A percentile compares a stretch with the other conserved stretches of the same genome.
Conservation (phyloP, 2,329 filamentous ascomycete species). For the Fusarium marasasianum region DNA sequence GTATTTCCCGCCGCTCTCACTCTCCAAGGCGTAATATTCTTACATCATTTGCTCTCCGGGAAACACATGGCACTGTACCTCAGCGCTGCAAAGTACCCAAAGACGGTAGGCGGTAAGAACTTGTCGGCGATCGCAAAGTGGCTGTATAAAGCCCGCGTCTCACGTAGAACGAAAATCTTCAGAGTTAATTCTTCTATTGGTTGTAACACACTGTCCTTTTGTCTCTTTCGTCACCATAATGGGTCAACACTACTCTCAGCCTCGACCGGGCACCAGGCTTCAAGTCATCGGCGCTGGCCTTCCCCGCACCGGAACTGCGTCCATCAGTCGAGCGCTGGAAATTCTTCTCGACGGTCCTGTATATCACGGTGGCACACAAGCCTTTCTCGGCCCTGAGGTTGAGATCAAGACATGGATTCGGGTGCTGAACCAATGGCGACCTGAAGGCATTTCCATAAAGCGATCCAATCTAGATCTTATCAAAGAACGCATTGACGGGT, state of each 20-base stretch:
- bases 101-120: background rate
- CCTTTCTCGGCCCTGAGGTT: fast-evolving
- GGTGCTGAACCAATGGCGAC: background rate
- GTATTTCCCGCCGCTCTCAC: background rate
- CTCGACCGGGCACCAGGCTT: background rate
- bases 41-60: background rate
- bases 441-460: background rate
- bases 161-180: too few relatives aligned
- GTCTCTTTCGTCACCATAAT: fast-evolving
- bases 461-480: background rate
- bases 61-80: background rate
- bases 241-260: background rate
- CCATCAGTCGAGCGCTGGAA: background rate
- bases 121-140: background rate
- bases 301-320: background rate
- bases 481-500: background rate
- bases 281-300: background rate
- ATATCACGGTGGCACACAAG: background rate
- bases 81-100: background rate
- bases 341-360: background rate
- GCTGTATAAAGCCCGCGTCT: background rate
- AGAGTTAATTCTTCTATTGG: background rate
- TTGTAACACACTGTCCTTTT: fast-evolving
- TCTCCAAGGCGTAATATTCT: background rate
- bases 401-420: background rate